A percentile compares a stretch with the other conserved stretches of the same genome.
phyloP scores from a whole-genome alignment of 306 rosid genomes.

The Prunus davidiana region DNA sequence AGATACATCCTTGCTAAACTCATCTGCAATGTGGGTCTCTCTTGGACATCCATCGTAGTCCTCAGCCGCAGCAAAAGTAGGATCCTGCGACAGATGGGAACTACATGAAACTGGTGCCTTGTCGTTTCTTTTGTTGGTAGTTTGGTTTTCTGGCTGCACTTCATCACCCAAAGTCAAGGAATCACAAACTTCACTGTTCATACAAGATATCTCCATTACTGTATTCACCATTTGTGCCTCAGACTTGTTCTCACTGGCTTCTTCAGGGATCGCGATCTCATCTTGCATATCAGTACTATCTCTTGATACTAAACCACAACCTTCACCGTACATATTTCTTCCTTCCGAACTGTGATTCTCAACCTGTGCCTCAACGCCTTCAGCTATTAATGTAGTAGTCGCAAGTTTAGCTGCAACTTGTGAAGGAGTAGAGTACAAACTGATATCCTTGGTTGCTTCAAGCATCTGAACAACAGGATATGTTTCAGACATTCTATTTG shows the following conservation, averaged over 20 bases:
- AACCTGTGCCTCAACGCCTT: conserved; percentile 30
- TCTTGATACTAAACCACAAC: conserved; percentile 16
- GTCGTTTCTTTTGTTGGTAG: conserved; percentile 20
- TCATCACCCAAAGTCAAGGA: conserved; percentile 21
- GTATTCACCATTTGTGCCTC: conserved; percentile 15
- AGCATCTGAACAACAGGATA: conserved; percentile 32
- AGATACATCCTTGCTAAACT: conserved; percentile 6
- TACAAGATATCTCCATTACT: conserved; percentile 24
- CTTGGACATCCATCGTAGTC: conserved; percentile 8
- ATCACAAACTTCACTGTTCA: conserved; percentile 25
- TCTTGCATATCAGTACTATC: conserved; percentile 28
- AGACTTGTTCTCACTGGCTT: conserved; percentile 19
- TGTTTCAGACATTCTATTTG: conserved; percentile 35
- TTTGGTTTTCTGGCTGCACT: conserved; percentile 31
- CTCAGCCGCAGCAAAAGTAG: neutral
- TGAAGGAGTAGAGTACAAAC: conserved; percentile 21
- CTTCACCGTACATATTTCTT: conserved; percentile 24
- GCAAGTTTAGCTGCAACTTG: conserved; percentile 21
- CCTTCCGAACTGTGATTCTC: conserved; percentile 31
- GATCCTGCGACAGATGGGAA: conserved; percentile 4
- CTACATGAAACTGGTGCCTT: conserved; percentile 14
- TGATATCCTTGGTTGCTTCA: conserved; percentile 28
- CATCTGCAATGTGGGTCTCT: conserved; percentile 1
- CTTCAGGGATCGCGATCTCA: conserved; percentile 28
- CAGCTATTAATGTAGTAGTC: conserved; percentile 19